A percentile compares a stretch with the other conserved stretches of the same genome.
These are phyloP conservation scores for Canavalia gladiata DNA, from an alignment of 306 rosid genomes.

Conservation along the genomic window DNA sequence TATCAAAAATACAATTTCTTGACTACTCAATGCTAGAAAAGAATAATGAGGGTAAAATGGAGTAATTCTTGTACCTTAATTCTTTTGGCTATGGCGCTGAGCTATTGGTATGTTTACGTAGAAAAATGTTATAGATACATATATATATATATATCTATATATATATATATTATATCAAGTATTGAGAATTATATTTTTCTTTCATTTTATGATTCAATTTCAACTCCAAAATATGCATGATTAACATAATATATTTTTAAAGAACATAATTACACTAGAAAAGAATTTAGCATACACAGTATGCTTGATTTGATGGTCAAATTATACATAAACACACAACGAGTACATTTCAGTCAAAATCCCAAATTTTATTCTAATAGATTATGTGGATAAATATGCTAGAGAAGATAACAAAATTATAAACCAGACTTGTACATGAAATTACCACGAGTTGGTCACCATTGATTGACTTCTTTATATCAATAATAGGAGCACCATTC, in stretches of 20 bases:
- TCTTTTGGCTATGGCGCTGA: constrained; percentile 3
- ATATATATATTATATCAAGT: not conserved
- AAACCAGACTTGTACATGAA: not conserved
- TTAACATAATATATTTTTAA: not conserved
- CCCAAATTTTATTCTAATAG: no score
- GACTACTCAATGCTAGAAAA: not conserved
- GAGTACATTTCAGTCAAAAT: no score
- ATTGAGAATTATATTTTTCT: constrained; percentile 35
- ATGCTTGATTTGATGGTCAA: not conserved
- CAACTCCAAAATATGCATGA: no score
- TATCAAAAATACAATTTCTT: not conserved
- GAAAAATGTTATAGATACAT: constrained; percentile 26
- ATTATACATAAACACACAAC: no score
- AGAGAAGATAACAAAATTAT: not conserved
- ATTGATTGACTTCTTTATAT: not conserved
- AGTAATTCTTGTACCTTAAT: constrained; percentile 31
- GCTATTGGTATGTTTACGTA: constrained; percentile 40
- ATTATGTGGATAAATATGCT: not conserved
- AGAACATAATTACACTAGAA: not conserved
- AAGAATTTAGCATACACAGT: not conserved
- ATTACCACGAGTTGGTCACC: constrained; percentile 1
- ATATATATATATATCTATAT: constrained; percentile 29
- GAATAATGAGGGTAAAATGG: constrained; percentile 21
- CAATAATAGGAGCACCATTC: constrained; percentile 1
- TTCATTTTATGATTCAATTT: constrained; percentile 14